A percentile compares a stretch with the other conserved stretches of the same genome.
Evolutionary conservation across 2,329 filamentous ascomycete genomes (phyloP).

Genomic region (Fusarium secorum): DNA sequence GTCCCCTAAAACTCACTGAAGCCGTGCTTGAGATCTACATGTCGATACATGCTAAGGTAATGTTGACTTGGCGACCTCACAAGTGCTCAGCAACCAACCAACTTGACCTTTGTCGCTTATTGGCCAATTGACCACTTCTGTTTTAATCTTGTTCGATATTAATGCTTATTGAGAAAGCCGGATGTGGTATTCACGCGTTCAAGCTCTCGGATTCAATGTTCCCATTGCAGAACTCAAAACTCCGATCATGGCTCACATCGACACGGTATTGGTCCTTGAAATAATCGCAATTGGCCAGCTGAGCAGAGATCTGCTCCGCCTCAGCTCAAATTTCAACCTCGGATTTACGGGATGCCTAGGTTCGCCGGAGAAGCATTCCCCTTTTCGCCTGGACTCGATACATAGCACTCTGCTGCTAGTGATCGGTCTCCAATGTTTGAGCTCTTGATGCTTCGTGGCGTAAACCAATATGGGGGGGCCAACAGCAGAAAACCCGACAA

Average conservation of each 20-base stretch:
- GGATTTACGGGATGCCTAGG: slow-evolving; percentile 5
- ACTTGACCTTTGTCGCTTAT: slow-evolving; percentile 4
- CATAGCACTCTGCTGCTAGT: slow-evolving; percentile 1
- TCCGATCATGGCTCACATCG: neutral
- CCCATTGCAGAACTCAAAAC: neutral
- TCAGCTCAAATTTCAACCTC: slow-evolving; percentile 3
- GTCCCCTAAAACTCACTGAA: neutral
- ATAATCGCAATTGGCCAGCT: neutral
- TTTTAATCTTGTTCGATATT: neutral
- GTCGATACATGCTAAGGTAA: neutral
- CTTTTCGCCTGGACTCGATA: slow-evolving; percentile 15
- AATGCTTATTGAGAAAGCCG: neutral
- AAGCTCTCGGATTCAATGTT: neutral
- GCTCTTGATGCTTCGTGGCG: slow-evolving; percentile 19
- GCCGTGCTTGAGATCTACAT: slow-evolving; percentile 9
- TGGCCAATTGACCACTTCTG: slow-evolving; percentile 6
- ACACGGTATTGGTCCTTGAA: neutral
- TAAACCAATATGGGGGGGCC: neutral
- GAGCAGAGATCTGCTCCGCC: slow-evolving; percentile 20
- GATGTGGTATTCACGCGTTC: neutral
- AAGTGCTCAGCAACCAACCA: neutral
- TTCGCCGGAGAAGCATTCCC: slow-evolving; percentile 20
- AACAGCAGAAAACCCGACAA: slow-evolving; percentile 1
- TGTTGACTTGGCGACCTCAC: neutral
- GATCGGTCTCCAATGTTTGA: slow-evolving; percentile 3